These are phyloP conservation scores for Hansenula lynferdii DNA, from an alignment of 1,139 yeast genomes.

Conservation along the genomic window DNA sequence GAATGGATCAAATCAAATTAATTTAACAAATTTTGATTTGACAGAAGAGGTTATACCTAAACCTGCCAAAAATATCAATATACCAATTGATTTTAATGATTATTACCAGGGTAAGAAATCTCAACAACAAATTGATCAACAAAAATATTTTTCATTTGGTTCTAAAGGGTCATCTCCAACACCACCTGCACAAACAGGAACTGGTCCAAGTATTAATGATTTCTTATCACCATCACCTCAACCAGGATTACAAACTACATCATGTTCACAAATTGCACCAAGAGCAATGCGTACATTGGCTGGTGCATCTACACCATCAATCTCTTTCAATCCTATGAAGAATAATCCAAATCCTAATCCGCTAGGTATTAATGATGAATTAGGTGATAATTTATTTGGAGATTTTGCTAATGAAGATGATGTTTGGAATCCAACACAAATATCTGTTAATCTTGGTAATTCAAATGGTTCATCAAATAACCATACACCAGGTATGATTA, in stretches of 20 bases:
- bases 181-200: too few relatives aligned
- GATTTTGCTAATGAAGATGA: slow-evolving; percentile 1
- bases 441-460: too few relatives aligned
- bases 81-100: slow-evolving; percentile 6
- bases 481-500: too few relatives aligned
- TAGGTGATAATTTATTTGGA: not conserved
- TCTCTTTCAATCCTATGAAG: too few relatives aligned
- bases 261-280: slow-evolving; percentile 33
- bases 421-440: slow-evolving; percentile 2
- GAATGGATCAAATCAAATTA: too few relatives aligned
- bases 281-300: slow-evolving; percentile 28
- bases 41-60: slow-evolving; percentile 23
- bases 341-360: slow-evolving; percentile 8
- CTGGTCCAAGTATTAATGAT: not conserved
- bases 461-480: too few relatives aligned
- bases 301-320: too few relatives aligned
- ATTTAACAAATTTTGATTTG: slow-evolving; percentile 18
- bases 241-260: slow-evolving; percentile 16
- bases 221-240: not conserved
- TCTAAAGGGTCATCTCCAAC: too few relatives aligned
- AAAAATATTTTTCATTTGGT: not conserved
- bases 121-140: too few relatives aligned
- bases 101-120: not conserved
- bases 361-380: not conserved
- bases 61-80: slow-evolving; percentile 12